A percentile compares a stretch with the other conserved stretches of the same genome.
Evolutionary conservation across 768 basidiomycete species (phyloP).

Genomic region (Multifurca ochricompacta): DNA sequence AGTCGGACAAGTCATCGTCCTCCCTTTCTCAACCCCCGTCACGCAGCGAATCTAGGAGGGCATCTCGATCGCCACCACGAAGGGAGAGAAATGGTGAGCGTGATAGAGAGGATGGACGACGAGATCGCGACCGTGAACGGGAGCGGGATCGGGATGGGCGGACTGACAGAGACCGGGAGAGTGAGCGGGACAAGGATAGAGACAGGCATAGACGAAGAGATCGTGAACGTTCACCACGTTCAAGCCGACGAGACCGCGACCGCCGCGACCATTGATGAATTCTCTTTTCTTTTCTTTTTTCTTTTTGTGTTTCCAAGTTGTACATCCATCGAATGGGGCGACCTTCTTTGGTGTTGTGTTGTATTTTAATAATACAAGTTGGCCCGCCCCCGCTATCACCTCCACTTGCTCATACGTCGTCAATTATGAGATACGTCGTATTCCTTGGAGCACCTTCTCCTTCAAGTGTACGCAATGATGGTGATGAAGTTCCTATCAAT

Average conservation of each 20-base stretch:
- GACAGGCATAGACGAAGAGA: slow-evolving; percentile 8
- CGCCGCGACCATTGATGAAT: not conserved
- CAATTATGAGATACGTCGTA: slow-evolving; percentile 35
- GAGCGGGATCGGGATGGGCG: slow-evolving; percentile 2
- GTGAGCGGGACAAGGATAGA: not conserved
- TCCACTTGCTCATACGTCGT: too few relatives aligned
- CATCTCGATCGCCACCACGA: not conserved
- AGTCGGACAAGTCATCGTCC: slow-evolving; percentile 28
- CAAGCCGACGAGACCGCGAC: slow-evolving; percentile 6
- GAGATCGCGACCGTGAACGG: not conserved
- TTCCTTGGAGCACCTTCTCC: slow-evolving; percentile 43
- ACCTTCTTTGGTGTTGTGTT: too few relatives aligned
- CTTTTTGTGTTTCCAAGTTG: too few relatives aligned
- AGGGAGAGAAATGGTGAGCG: slow-evolving; percentile 11
- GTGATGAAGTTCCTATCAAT: slow-evolving; percentile 32
- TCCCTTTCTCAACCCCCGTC: slow-evolving; percentile 8
- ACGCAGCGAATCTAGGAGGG: slow-evolving; percentile 1
- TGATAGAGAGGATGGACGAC: too few relatives aligned
- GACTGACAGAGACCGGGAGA: not conserved
- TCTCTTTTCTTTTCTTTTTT: not conserved
- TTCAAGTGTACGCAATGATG: slow-evolving; percentile 31
- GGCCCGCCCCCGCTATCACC: not conserved
- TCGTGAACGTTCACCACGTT: slow-evolving; percentile 8
- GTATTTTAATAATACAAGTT: too few relatives aligned
- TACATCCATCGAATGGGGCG: too few relatives aligned